Conservation (phyloP, 805 yeast genomes). For the Pichia paraexigua region DNA sequence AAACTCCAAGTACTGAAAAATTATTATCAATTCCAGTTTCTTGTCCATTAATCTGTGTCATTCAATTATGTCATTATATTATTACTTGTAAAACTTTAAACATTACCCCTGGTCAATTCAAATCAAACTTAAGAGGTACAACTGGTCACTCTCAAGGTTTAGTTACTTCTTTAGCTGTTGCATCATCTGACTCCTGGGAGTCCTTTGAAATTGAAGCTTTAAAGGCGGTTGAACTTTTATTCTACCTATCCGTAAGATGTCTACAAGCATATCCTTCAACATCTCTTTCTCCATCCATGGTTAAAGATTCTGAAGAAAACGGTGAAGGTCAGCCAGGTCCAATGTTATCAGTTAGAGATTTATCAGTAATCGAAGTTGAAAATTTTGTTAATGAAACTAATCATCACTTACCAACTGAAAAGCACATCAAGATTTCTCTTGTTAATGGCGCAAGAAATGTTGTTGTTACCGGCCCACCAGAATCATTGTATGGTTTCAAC, state of each 20-base stretch:
- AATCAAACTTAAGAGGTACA: constrained; percentile 60
- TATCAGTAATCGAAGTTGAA: constrained; percentile 74
- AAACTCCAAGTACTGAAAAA: constrained; percentile 85
- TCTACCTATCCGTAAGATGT: constrained; percentile 91
- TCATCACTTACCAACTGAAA: constrained; percentile 85
- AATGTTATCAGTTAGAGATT: constrained; percentile 90
- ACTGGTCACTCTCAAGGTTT: constrained; percentile 91
- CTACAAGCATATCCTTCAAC: constrained; percentile 88
- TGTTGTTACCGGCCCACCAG: constrained; percentile 97
- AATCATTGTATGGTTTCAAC: constrained; percentile 92
- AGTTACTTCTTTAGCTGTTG: constrained; percentile 86
- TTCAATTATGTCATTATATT: constrained; percentile 90
- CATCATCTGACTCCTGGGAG: constrained; percentile 78
- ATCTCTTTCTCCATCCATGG: constrained; percentile 85
- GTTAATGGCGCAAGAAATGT: constrained; percentile 93
- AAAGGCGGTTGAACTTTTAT: constrained; percentile 76
- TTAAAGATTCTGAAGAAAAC: constrained; percentile 85
- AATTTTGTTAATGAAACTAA: constrained; percentile 77
- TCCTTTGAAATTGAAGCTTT: constrained; percentile 63
- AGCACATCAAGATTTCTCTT: constrained; percentile 84
- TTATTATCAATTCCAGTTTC: constrained; percentile 86
- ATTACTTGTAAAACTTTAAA: constrained; percentile 81
- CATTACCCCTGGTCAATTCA: constrained; percentile 80
- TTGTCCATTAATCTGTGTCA: constrained; percentile 95
- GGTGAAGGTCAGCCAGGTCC: constrained; percentile 98